Percentiles rank a stretch among this genome's conserved stretches.
These are phyloP conservation scores for Pelargonium australe DNA, from an alignment of 441 rosid species.

Conservation along the genomic window DNA sequence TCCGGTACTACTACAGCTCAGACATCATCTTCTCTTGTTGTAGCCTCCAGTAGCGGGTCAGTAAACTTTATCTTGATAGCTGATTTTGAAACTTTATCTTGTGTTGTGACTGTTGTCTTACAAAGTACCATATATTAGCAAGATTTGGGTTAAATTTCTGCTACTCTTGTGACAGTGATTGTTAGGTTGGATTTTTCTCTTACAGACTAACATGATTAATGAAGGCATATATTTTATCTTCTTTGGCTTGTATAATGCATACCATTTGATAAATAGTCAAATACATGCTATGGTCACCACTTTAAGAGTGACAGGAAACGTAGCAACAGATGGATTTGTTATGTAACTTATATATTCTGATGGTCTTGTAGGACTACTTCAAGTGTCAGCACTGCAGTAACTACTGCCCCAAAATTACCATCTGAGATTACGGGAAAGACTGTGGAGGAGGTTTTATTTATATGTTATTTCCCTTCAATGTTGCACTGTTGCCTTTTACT, in stretches of 20 bases:
- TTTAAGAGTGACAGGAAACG: not conserved
- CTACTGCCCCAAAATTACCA: constrained; percentile 65
- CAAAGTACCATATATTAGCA: not conserved
- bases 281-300: not conserved
- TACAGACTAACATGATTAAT: not conserved
- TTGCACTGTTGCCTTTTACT: not conserved
- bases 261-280: not conserved
- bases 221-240: not conserved
- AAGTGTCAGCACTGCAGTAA: constrained; percentile 35
- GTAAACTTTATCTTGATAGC: constrained; percentile 19
- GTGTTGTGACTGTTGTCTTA: not conserved
- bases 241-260: not conserved
- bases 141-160: constrained; percentile 15
- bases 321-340: not conserved
- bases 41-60: constrained; percentile 71
- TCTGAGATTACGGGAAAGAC: constrained; percentile 87
- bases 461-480: constrained; percentile 5
- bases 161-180: not conserved
- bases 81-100: not conserved
- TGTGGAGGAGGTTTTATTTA: constrained; percentile 72
- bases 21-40: constrained; percentile 45
- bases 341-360: constrained; percentile 15
- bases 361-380: constrained; percentile 46
- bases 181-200: not conserved
- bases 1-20: constrained; percentile 40